Evolutionary conservation across 306 rosid genomes (phyloP), one percentile per base, ranked within the genome.

Genomic region (Gastrolobium villosum): DNA sequence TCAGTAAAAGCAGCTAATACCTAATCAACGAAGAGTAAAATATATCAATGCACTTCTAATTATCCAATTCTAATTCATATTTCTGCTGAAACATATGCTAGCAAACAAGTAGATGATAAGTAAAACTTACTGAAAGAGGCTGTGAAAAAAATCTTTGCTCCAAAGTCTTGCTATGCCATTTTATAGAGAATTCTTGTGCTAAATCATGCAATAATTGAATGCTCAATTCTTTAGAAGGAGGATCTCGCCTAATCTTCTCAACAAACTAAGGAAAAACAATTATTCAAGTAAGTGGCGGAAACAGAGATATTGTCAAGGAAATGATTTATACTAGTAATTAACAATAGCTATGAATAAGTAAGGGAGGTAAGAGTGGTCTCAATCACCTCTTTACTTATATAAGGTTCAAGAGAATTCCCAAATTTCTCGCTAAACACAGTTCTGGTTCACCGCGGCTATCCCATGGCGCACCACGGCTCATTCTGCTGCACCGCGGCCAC

Each of bases 161-260:
- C 79, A 95, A 67, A 75, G 89, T 81, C 74, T 86, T 93, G 59
- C 89, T 79, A 52, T 91, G 72, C 98, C 98, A 95, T 57, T 77
- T 80, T 50, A 93, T 86, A 48, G 89, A 85, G 41, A 77, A 81
- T 37, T 93, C 99, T 32, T 77, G 79, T 1, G 96, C 91, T 65
- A 95, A 50, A 61, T 93, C 88, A 13, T 79, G 87, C 83, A 93
- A 67, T 14, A 90, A 60, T 62, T 82, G 97, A 72, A 91, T 82
- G 91, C 90, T 93, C 89, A 79, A 84, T 78, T 95, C 97, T 78
- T 88, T 86, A 0, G 94, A 82, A 57, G 84, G 83, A 73, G 88
- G 78, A 32, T 35, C 62, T 64, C 69, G 60, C 85, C 15, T 88
- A 73, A 87, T 80, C 83, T 73, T 91, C 48, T 86, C 90, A 70